Conservation (phyloP, 2,329 filamentous ascomycete genomes). For the Aspergillus pseudotamarii region DNA sequence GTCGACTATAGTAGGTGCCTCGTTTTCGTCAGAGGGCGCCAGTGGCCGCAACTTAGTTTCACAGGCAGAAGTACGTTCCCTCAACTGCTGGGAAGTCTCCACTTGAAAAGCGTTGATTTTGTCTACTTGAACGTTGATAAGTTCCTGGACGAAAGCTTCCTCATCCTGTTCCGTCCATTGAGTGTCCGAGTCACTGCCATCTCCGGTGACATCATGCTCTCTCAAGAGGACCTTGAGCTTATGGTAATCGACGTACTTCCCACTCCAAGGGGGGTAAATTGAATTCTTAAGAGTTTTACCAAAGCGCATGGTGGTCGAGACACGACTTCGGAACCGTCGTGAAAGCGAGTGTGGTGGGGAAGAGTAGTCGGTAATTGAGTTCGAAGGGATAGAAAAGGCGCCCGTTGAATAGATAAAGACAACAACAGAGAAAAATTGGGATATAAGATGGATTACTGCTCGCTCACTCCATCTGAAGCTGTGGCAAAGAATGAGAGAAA, state of each 20-base stretch:
- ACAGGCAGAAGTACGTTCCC: constrained; percentile 74
- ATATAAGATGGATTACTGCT: not conserved
- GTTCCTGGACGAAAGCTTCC: constrained; percentile 88
- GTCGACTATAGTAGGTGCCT: constrained; percentile 35
- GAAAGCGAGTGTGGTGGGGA: constrained; percentile 3
- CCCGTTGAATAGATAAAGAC: not conserved
- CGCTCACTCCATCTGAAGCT: not conserved
- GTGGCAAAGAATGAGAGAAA: not conserved
- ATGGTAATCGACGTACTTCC: constrained; percentile 91
- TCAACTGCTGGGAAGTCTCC: constrained; percentile 77
- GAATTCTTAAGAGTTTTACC: constrained; percentile 82
- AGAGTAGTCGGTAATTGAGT: constrained; percentile 1
- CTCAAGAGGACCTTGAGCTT: constrained; percentile 89
- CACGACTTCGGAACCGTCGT: not conserved
- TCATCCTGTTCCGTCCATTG: constrained; percentile 93
- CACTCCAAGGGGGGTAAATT: constrained; percentile 84
- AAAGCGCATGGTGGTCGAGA: constrained; percentile 73
- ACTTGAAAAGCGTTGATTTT: constrained; percentile 92
- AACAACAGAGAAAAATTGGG: not conserved
- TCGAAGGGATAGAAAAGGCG: constrained; percentile 1
- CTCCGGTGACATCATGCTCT: constrained; percentile 64
- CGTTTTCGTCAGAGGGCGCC: constrained; percentile 41
- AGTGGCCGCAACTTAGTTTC: constrained; percentile 66
- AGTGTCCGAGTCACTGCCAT: constrained; percentile 56
- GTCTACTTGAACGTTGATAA: constrained; percentile 91